Base-by-base conservation (phyloP, 1,284 basidiomycete species). In the Ceratobasidium sp. region DNA sequence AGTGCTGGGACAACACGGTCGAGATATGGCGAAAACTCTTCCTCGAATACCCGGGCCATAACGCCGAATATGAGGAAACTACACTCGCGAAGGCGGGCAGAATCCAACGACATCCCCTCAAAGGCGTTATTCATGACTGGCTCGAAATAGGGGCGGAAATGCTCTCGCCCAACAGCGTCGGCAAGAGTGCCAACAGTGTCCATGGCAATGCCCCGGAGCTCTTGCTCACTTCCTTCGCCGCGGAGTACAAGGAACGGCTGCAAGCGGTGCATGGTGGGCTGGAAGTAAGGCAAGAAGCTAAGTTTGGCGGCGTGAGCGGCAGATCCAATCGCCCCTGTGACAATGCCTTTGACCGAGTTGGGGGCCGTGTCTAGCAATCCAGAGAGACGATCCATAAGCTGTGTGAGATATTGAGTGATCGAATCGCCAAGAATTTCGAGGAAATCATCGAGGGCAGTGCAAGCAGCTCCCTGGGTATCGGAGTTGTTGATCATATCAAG, bases 51-150 rank as follows among this genome's bases (percentile, higher is more conserved):
- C 69, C 94, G 89, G 31, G 96, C 92, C 93, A 99, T 97, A 78
- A 98, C 95, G 76, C 96, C 94, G 79, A 99, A 99, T 89, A 98
- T 98, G 80, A 99, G 87, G 90, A 98, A 99, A 80, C 92, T 94
- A 83, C 96, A 98, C 83, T 99, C 98, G 78, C 95, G 89, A 76
- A 99, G 86, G 76, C 96, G 88, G 5, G 96, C 92, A 78, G 89
- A 85, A 78, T 94, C 93, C 83, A 97, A 89, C 77, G 93, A 90
- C 76, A 97, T 89, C 64, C 94, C 96, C 79, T 93, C 89, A 85
- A 98, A 96, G 2, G 96, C 94, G 79, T 95, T 91, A 81, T 92
- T 91, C 97, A 99, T 98, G 87, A 98, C 90, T 76, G 96, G 91
- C 54, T 91, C 87, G 86, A 98, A 97, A 88, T 94, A 99, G 27